Conservation (phyloP, 192 early-diverging fungal genomes). For the Coemansia sp. region DNA sequence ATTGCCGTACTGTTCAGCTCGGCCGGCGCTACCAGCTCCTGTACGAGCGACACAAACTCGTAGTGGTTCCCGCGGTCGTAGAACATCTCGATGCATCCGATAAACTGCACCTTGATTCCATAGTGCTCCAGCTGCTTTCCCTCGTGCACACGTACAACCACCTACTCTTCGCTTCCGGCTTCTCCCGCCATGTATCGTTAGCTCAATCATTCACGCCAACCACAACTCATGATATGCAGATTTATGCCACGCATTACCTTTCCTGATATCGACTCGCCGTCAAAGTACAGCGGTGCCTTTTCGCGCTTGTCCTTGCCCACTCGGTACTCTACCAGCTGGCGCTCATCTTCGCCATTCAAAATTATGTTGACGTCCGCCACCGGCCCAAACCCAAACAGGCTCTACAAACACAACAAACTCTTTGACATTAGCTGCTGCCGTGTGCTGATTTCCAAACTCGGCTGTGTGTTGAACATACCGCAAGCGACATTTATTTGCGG, state of each 20-base stretch:
- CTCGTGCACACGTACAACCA: conserved; percentile 60
- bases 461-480: conserved; percentile 27
- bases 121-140: conserved; percentile 97
- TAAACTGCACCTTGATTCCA: conserved; percentile 98
- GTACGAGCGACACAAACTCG: conserved; percentile 89
- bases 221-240: neutral
- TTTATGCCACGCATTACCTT: conserved; percentile 62
- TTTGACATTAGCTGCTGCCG: neutral
- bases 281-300: conserved; percentile 92
- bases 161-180: conserved; percentile 15
- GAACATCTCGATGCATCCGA: conserved; percentile 97
- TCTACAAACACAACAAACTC: conserved; percentile 25
- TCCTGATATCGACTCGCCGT: conserved; percentile 91
- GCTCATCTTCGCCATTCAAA: conserved; percentile 80
- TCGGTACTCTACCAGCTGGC: conserved; percentile 92
- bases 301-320: conserved; percentile 90
- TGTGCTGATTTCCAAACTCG: neutral
- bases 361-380: conserved; percentile 86
- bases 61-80: conserved; percentile 94
- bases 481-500: conserved; percentile 31
- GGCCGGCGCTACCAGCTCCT: conserved; percentile 93
- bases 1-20: conserved; percentile 77
- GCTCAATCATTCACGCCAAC: neutral
- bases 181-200: too few relatives aligned
- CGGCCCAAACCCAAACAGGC: conserved; percentile 77